Percentiles rank a stretch among this genome's conserved stretches.
These are phyloP conservation scores for Polygonum maritimum DNA, from an alignment of 148 eudicot species.

Conservation along the genomic window DNA sequence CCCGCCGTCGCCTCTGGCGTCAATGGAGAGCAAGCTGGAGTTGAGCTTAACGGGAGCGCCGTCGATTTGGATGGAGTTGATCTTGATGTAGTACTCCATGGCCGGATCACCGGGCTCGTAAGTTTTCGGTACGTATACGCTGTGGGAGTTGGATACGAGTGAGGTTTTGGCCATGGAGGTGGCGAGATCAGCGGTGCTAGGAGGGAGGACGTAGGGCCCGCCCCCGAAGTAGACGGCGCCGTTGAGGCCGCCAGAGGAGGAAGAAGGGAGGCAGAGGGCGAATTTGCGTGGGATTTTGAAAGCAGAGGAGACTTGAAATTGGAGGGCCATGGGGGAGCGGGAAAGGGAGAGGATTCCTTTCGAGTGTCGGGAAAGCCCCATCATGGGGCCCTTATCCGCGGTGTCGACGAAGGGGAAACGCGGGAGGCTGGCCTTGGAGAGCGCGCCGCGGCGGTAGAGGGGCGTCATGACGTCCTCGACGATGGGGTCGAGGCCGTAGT, in stretches of 20 bases:
- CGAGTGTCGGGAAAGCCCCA: conserved; percentile 20
- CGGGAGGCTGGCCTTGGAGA: conserved; percentile 9
- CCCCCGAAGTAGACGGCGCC: conserved; percentile 33
- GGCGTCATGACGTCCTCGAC: neutral
- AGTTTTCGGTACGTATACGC: conserved; percentile 22
- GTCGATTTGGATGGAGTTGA: conserved; percentile 28
- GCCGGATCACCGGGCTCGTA: conserved; percentile 16
- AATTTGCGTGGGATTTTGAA: conserved; percentile 24
- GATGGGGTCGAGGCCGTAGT: neutral
- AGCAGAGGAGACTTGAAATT: conserved; percentile 19
- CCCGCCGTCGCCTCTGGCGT: conserved; percentile 19
- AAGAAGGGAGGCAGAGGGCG: conserved; percentile 33
- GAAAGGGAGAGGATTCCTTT: conserved; percentile 28
- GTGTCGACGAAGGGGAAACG: conserved; percentile 24
- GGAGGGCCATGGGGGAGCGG: conserved; percentile 14
- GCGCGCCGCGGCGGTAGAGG: neutral
- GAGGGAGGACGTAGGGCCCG: conserved; percentile 23
- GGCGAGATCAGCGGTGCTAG: conserved; percentile 13
- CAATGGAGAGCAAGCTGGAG: conserved; percentile 21
- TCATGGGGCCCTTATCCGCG: conserved; percentile 2
- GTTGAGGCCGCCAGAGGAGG: neutral
- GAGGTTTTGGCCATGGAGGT: conserved; percentile 19
- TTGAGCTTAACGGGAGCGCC: conserved; percentile 15
- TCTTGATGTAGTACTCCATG: conserved; percentile 28
- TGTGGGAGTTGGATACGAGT: conserved; percentile 25